Conservation (phyloP, 805 yeast species). For the Brettanomyces bruxellensis region DNA sequence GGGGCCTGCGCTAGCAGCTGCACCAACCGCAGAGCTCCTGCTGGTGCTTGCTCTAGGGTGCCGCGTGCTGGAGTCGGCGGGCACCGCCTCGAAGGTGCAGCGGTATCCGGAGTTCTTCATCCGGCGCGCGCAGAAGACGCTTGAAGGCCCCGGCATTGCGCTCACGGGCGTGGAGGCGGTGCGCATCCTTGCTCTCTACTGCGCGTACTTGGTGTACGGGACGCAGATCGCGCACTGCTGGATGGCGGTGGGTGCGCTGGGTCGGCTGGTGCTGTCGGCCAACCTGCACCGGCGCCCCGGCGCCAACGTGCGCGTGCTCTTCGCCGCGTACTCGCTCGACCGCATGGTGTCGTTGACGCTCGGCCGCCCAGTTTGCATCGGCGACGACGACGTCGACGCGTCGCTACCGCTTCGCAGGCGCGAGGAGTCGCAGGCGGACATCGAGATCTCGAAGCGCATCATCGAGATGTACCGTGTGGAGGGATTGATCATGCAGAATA, state of each 20-base stretch:
- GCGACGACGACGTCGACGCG: slow-evolving; percentile 21
- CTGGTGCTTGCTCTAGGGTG: slow-evolving; percentile 1
- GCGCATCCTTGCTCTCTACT: slow-evolving; percentile 1
- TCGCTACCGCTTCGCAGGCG: slow-evolving; percentile 26
- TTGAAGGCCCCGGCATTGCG: neutral
- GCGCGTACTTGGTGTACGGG: neutral
- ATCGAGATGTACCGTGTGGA: slow-evolving; percentile 37
- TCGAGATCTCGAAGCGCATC: slow-evolving; percentile 32
- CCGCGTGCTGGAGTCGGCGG: neutral
- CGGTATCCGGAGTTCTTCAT: neutral
- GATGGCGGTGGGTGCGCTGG: slow-evolving; percentile 41
- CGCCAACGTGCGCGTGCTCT: slow-evolving; percentile 20
- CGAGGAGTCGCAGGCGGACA: slow-evolving; percentile 30
- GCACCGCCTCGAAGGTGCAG: neutral
- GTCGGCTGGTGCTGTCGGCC: slow-evolving; percentile 28
- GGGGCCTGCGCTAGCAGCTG: slow-evolving; percentile 21
- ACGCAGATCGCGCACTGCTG: slow-evolving; percentile 2
- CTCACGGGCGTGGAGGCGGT: neutral
- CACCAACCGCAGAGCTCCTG: slow-evolving; percentile 8
- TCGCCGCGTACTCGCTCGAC: slow-evolving; percentile 22
- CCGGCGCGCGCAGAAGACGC: neutral
- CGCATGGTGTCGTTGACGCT: slow-evolving; percentile 18
- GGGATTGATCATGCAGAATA: slow-evolving; percentile 34
- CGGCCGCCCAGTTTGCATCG: slow-evolving; percentile 20
- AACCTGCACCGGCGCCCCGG: slow-evolving; percentile 22